These are phyloP conservation scores for Abrus precatorius DNA, from an alignment of 306 rosid species.

Conservation along the genomic window DNA sequence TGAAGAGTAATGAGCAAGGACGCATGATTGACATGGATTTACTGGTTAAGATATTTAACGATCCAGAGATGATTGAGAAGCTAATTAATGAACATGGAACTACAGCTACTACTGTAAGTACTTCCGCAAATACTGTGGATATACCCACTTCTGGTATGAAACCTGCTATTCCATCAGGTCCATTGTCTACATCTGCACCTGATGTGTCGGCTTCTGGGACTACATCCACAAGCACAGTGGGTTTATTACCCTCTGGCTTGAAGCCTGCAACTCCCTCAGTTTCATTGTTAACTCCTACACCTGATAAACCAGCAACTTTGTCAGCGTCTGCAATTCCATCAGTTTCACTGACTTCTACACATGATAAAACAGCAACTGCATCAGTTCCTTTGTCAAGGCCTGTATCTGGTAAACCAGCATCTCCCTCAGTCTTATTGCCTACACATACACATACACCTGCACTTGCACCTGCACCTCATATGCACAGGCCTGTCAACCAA, in stretches of 20 bases:
- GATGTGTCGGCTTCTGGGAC: conserved; percentile 24
- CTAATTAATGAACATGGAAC: conserved; percentile 50
- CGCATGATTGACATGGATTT: conserved; percentile 68
- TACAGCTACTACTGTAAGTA: conserved; percentile 23
- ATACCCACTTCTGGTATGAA: conserved; percentile 44
- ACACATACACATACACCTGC: conserved; percentile 8
- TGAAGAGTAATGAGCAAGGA: conserved; percentile 61
- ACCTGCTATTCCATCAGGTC: conserved; percentile 41
- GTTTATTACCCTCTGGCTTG: conserved; percentile 42
- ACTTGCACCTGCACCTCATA: conserved; percentile 33
- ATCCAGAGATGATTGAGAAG: conserved; percentile 69
- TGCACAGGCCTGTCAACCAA: conserved; percentile 37
- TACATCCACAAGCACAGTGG: conserved; percentile 25
- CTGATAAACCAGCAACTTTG: conserved; percentile 28
- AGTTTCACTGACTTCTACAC: not conserved
- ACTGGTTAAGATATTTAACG: conserved; percentile 66
- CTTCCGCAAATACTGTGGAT: conserved; percentile 26
- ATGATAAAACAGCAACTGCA: conserved; percentile 32
- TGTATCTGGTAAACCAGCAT: conserved; percentile 25
- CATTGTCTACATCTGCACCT: conserved; percentile 33
- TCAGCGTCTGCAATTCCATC: conserved; percentile 24
- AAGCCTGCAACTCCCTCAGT: conserved; percentile 30
- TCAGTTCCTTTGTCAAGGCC: conserved; percentile 44
- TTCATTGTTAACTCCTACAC: conserved; percentile 14
- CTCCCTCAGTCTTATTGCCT: conserved; percentile 28